Base-by-base conservation (phyloP, 768 basidiomycete genomes). In the Trametes villosa region DNA sequence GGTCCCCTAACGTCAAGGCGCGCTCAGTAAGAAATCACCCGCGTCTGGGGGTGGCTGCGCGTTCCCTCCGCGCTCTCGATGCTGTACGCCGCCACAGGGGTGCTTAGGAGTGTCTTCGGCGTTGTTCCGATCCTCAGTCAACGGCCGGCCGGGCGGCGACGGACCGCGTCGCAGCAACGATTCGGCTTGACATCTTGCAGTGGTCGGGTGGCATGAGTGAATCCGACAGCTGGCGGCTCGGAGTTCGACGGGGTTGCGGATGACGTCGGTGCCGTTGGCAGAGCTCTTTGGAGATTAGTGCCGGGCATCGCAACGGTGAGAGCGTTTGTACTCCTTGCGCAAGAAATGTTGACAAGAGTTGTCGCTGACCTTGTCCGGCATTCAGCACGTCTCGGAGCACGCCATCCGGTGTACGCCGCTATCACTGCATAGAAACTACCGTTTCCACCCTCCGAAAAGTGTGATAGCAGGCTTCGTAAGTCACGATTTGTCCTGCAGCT, bases 11-110 rank as follows among this genome's bases (percentile, higher is more conserved):
- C 46, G 47, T 57, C 55, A 57, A 56, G 18, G 31, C 34, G 17
- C 5, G 17, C 44, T 0, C 20, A 4, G 34, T 26, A 36, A 48
- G 36, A 33, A 36, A 36, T 9, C 20, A 9, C 17, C 41, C 55
- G 47, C 22, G 34, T 29, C 27, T n/a, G 47, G 45, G 55, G 55
- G 55, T 40, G 46, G 55, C 55, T 57, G 55, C 55, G 55, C 55
- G 18, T 5, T 40, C 55, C 18, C 9, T 26, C 4, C 20, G 42
- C 44, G 9, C 26, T 17, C 41, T 12, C n/a, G 24, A 34, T 47
- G 54, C 54, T 56, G 26, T 48, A 34, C 55, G 29, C 27, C 17
- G 22, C 17, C 34, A 9, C 34, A 17, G 17, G 18, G 45, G 24
- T 34, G 33, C 33, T 34, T 18, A 11, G 29, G 46, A 20, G 20